Evolutionary conservation across 805 yeast species (phyloP), one percentile per base, ranked within the genome.

Genomic region (Spencermartinsiella europaea): DNA sequence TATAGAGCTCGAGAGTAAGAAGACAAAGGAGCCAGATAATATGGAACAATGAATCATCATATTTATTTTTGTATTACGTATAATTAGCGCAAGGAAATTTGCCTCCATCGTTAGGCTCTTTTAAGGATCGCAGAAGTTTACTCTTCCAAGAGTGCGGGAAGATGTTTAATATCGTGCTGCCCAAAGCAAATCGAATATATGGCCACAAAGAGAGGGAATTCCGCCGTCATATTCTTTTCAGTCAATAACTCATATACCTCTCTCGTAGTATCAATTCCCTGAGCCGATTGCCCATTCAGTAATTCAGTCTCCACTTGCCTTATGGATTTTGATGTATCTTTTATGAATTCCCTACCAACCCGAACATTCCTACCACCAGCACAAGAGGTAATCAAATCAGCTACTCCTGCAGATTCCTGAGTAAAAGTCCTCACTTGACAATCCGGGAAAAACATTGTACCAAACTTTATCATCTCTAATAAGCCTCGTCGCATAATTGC

Each of bases 401-500:
- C 99, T 47, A 93, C 98, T 70, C 99, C 99, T 19, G 96, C 96
- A 54, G 88, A 78, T 70, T 93, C 98, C 65, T 83, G 83, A 53
- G 95, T 86, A 69, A 90, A 90, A 21, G 99, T 93, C 48, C 80
- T 73, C 25, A 85, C 77, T 51, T 77, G 70, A 56, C 85, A 80
- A 51, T 76, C 79, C 35, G 83, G 90, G 81, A 80, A 93, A 71
- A 86, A 90, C 58, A 74, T 75, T 60, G 79, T 74, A 36, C 95
- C 93, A 67, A 93, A 93, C 64, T 78, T 77, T 66, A 90, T 85
- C 62, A 85, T 87, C 72, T 93, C 99, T 61, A 83, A 77, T 55
- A 93, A 71, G 40, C 99, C 99, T 56, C 91, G 84, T 72, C 99
- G 80, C 90, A 91, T 95, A 60, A 93, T 82, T 38, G 98, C 99